phyloP scores from a whole-genome alignment of 345 rosid genomes.

The Trapa bicornis region DNA sequence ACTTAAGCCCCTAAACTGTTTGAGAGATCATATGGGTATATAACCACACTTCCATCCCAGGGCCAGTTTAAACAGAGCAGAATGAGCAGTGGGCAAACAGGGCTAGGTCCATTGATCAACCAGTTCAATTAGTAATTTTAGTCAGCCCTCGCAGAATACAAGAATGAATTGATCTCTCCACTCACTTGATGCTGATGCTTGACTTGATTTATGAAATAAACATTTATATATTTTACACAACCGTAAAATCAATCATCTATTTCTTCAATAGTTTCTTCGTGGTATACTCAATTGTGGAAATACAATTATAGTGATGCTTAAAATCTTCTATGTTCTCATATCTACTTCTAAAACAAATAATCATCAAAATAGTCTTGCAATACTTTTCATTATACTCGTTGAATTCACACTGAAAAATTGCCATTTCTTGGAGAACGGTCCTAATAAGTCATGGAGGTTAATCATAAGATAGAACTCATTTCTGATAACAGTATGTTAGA shows the following conservation, averaged over 20 bases:
- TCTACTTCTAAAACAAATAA: neutral
- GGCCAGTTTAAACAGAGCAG: too few relatives aligned
- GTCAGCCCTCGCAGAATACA: too few relatives aligned
- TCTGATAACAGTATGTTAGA: neutral
- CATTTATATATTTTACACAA: neutral
- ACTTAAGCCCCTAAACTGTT: neutral
- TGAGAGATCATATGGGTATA: neutral
- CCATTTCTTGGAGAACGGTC: neutral
- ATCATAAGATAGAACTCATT: neutral
- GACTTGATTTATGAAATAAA: too few relatives aligned
- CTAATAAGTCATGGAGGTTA: neutral
- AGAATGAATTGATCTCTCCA: neutral
- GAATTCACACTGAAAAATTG: neutral
- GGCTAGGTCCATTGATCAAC: too few relatives aligned
- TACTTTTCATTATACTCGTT: neutral
- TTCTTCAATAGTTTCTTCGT: neutral
- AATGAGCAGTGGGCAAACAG: too few relatives aligned
- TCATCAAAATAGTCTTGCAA: neutral
- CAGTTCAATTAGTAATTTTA: too few relatives aligned
- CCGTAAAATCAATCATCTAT: neutral
- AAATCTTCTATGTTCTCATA: neutral
- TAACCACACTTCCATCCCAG: too few relatives aligned
- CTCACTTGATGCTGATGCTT: neutral
- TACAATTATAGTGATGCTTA: neutral
- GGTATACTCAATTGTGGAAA: neutral